These are phyloP conservation scores for Polyrhizophydium stewartii DNA, from an alignment of 371 early-diverging fungal species.

Conservation along the genomic window DNA sequence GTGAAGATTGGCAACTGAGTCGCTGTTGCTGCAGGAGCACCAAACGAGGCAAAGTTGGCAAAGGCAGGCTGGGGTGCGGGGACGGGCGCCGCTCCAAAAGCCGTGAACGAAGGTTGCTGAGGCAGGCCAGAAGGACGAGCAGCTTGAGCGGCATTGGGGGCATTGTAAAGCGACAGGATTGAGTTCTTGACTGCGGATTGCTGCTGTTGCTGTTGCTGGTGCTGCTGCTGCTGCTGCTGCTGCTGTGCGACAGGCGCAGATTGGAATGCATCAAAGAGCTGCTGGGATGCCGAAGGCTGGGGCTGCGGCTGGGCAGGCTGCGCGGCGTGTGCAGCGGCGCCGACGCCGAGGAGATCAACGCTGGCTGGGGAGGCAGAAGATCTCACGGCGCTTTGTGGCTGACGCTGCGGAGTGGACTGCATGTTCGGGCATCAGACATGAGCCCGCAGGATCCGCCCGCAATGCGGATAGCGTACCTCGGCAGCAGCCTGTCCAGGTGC, in stretches of 20 bases:
- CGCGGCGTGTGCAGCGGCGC: constrained; percentile 1
- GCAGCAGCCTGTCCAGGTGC: too few species aligned
- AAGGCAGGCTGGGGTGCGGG: constrained; percentile 9
- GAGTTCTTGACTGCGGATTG: constrained; percentile 8
- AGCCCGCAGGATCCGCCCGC: too few species aligned
- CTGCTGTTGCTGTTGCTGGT: neutral
- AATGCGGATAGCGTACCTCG: too few species aligned
- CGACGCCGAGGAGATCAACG: neutral
- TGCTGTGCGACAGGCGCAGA: constrained; percentile 9
- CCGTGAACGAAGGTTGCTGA: too few species aligned
- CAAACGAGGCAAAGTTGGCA: constrained; percentile 10
- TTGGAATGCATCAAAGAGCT: constrained; percentile 31
- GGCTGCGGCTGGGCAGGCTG: neutral
- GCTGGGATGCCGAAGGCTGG: constrained; percentile 13
- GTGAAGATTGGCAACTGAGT: neutral
- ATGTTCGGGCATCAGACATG: too few species aligned
- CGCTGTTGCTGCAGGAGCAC: too few species aligned
- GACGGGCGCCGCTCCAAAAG: neutral
- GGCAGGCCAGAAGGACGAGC: constrained; percentile 1
- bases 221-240: constrained; percentile 1
- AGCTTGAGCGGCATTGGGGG: constrained; percentile 3
- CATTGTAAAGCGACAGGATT: constrained; percentile 23
- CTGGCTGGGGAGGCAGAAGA: too few species aligned
- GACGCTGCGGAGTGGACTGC: too few species aligned
- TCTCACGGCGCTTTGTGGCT: too few species aligned